Evolutionary conservation across 2,329 filamentous ascomycete species (phyloP), one percentile per base, ranked within the genome.

Genomic region (Fusarium sp.): DNA sequence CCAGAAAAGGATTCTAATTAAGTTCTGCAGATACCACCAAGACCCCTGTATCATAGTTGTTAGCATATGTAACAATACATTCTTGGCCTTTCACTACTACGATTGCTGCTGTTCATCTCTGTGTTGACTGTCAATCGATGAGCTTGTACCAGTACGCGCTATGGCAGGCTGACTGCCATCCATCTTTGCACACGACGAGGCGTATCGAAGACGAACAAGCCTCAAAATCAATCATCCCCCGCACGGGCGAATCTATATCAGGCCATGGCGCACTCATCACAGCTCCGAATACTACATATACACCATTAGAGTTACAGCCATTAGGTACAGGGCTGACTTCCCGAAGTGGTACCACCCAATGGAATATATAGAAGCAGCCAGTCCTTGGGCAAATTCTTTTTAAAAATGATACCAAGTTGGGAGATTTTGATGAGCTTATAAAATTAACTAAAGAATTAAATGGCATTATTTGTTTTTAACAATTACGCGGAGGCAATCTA

Each of bases 1-100:
- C 57, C 52, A 39, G 73, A 75, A 47, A 75, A 75, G 57, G 61
- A 70, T 45, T 75, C 72, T 48, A 65, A 66, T 55, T 75, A 63
- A 38, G 47, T 58, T 54, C 17, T 36, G 24, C 38, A 69, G 66
- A 57, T 44, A n/a, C 26, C 57, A 38, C 26, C 35, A 52, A 62
- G n/a, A 68, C 36, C 20, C n/a, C 52, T 68, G 63, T 60, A 67
- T 35, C 28, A 44, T 69, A 63, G 24, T 63, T 55, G 33, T 60
- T 65, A 28, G 41, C 42, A 69, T 69, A 55, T 69, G 26, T 69
- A 69, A 35, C 65, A 69, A 69, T 69, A 38, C 38, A 55, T 69
- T 48, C 36, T 42, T 63, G 24, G 56, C 47, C n/a, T 41, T 31
- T 51, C 12, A 24, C 9, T 36, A 13, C n/a, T 15, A 2, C n/a